Evolutionary conservation across 768 basidiomycete genomes (phyloP), one percentile per base, ranked within the genome.

Genomic region (Lyophyllum decastes): DNA sequence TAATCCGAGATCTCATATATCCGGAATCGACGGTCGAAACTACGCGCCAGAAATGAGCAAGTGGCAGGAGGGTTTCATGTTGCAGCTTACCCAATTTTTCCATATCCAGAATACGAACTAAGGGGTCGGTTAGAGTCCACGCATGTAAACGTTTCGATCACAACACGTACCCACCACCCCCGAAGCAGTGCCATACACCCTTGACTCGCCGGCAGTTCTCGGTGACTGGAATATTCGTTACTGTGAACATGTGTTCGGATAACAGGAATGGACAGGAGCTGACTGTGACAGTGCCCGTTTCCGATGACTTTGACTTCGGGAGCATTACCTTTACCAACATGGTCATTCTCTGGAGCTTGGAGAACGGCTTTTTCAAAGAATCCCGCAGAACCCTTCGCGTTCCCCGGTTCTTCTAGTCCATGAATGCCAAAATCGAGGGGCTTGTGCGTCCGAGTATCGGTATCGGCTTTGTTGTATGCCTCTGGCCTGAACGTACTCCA

Each of bases 141-240:
- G 40, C 14, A 48, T 35, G 52, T 27, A 24, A 9, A 54, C 19
- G 34, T 21, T 41, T 45, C 24, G 41, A 55, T 3, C 45, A 22
- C 16, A n/a, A 21, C 10, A 76, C 85, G 71, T 66, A 89, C 82
- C 90, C 88, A 70, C 91, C 92, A 40, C 92, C 92, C 8, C 89
- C 89, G 67, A 95, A 95, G 72, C 95, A 97, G 60, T 88, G 74
- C 95, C 96, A 98, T 14, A 98, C 82, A 10, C 92, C 92, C 56
- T 87, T 82, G 17, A 94, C 80, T 16, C 95, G 84, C 64, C 87
- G 82, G 64, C 95, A 97, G 62, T 94, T 89, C 67, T 97, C 94
- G 16, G 92, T 94, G 16, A 93, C 91, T 91, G 69, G 65, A 47
- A 52, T n/a, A 60, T 24, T 5, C 22, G 35, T 17, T 21, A 43